A percentile compares a stretch with the other conserved stretches of the same genome.
Conservation (phyloP, 139 green algal species). For the Monoraphidium neglectum region DNA sequence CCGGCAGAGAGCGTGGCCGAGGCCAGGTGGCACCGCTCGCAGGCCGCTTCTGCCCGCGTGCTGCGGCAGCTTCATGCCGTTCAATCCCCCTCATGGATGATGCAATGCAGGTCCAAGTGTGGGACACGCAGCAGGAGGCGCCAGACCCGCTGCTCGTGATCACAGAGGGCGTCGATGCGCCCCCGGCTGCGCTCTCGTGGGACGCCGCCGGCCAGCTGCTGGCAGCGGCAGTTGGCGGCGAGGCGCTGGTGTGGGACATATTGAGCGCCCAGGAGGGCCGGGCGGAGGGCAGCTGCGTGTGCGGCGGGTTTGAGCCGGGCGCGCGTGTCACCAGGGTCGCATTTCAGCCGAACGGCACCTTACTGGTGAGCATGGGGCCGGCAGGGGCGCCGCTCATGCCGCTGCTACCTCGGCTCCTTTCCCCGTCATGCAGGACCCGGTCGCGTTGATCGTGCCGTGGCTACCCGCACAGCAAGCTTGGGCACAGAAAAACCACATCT, state of each 20-base stretch:
- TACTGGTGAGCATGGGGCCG: conserved; percentile 41
- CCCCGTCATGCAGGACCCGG: too few species aligned
- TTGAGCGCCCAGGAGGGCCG: conserved; percentile 12
- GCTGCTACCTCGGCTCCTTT: too few species aligned
- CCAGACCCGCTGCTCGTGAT: conserved; percentile 25
- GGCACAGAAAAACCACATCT: too few species aligned
- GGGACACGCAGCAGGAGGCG: conserved; percentile 23
- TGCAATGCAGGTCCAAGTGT: conserved; percentile 38
- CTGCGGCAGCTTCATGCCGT: too few species aligned
- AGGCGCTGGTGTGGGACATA: conserved; percentile 40
- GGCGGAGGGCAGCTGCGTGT: conserved; percentile 30
- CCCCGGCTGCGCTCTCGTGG: conserved; percentile 25
- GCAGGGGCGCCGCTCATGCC: too few species aligned
- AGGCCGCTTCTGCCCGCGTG: too few species aligned
- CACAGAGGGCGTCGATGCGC: conserved; percentile 20
- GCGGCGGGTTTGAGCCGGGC: conserved; percentile 48
- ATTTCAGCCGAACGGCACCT: conserved; percentile 45
- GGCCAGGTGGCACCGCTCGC: too few species aligned
- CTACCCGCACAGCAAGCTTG: too few species aligned
- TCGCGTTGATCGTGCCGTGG: too few species aligned
- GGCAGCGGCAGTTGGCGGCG: conserved; percentile 34
- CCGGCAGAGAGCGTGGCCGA: too few species aligned
- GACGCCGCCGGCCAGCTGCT: conserved; percentile 30
- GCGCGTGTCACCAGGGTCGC: conserved; percentile 33
- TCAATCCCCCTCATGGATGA: too few species aligned